Base-by-base conservation (phyloP, 768 basidiomycete genomes). In the Suillus americanus region DNA sequence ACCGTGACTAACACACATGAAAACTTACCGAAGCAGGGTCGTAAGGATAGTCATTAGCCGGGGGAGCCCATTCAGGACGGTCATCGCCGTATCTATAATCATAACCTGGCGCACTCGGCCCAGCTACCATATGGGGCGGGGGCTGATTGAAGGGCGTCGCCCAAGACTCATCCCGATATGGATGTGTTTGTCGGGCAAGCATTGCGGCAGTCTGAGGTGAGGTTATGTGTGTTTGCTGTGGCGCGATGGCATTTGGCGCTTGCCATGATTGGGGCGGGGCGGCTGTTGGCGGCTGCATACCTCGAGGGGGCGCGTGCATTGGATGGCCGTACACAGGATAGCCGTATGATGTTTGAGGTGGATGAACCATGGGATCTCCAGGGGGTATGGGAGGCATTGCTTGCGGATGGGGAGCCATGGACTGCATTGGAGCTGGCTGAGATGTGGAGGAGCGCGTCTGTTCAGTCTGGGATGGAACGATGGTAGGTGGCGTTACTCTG, bases 261-360 rank as follows among this genome's bases (percentile, higher is more conserved):
- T 89, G 88, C 89, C 90, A 90, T 20, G 86, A 79, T 65, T 86
- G 89, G 6, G 87, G 83, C 9, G 85, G 82, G 3, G 80, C 81
- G 35, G 83, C 75, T 16, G 83, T 74, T 16, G 82, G 75, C 10
- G 80, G 77, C 48, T 82, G 84, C 67, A 86, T 78, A 38, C 81
- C 72, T 25, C 79, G 75, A 38, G 78, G 71, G n/a, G 74, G 68
- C 50, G 71, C 70, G 48, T 77, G 75, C 46, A 84, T 77, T 51
- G 77, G 78, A 64, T 81, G 81, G 4, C 78, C 77, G 67, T 80
- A 84, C 2, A 76, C 75, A 2, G 75, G 71, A 59, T 78, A 79
- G 2, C 60, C 66, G 46, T 73, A 76, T 0, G 75, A 65, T 20
- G 68, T 66, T 56, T 72, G 72, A 0, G 77, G 73, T 48, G 76